Evolutionary conservation across 1,139 yeast genomes (phyloP).

Genomic region (Blastobotrys apis): DNA sequence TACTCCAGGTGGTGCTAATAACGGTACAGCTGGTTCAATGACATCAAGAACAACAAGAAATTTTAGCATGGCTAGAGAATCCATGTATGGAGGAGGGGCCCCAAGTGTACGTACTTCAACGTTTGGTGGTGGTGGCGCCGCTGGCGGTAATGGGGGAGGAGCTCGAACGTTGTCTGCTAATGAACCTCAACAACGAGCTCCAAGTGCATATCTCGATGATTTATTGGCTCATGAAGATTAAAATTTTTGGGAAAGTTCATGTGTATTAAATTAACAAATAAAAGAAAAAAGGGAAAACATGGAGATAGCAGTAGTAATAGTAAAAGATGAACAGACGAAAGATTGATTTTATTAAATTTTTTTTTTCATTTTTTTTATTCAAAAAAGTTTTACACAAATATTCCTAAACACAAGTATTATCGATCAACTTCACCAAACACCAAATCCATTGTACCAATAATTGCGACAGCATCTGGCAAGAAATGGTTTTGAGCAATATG

Average conservation of each 20-base stretch:
- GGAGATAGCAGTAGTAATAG: no score
- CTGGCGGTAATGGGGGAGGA: not conserved
- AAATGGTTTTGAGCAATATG: conserved; percentile 81
- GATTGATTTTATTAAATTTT: conserved; percentile 1
- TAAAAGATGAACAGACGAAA: not conserved
- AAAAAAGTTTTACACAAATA: not conserved
- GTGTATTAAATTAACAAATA: not conserved
- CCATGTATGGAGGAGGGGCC: conserved; percentile 13
- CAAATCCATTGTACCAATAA: conserved; percentile 92
- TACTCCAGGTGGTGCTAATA: conserved; percentile 21
- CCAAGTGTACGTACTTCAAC: conserved; percentile 14
- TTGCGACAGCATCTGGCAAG: conserved; percentile 90
- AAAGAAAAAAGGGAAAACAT: not conserved
- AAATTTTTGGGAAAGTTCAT: no score
- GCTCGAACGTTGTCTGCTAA: not conserved
- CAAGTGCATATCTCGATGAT: conserved; percentile 39
- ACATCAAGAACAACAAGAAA: conserved; percentile 24
- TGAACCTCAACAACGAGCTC: conserved; percentile 31
- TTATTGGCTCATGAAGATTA: conserved; percentile 31
- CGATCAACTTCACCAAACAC: conserved; percentile 95
- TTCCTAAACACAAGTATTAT: conserved; percentile 32
- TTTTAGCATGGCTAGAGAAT: conserved; percentile 22
- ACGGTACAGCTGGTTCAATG: conserved; percentile 23
- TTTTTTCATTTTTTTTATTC: conserved; percentile 1
- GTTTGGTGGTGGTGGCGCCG: not conserved